Conservation (phyloP, 2,329 filamentous ascomycete species). For the Tolypocladium inflatum region DNA sequence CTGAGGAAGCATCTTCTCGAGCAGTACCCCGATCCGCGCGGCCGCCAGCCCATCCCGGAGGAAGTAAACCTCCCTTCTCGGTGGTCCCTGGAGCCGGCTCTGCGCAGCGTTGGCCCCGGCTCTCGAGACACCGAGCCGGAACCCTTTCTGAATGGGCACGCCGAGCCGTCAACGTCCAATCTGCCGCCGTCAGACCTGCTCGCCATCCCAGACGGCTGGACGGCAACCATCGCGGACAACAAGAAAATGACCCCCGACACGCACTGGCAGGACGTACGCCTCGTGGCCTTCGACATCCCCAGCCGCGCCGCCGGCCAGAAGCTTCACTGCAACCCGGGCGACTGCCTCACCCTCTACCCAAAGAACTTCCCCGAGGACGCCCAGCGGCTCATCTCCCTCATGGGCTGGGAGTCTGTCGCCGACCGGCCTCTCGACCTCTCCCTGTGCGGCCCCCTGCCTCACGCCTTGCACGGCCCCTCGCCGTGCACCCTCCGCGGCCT, state of each 20-base stretch:
- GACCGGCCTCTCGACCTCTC: constrained; percentile 55
- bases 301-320: constrained; percentile 8
- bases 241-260: constrained; percentile 59
- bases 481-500: constrained; percentile 61
- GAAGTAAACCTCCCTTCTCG: constrained; percentile 68
- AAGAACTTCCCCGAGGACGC: constrained; percentile 81
- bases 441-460: constrained; percentile 19
- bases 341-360: constrained; percentile 73
- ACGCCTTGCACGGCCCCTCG: constrained; percentile 25
- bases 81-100: constrained; percentile 31
- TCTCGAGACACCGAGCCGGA: not conserved
- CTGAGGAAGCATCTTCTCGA: constrained; percentile 59
- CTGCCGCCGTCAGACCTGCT: constrained; percentile 28
- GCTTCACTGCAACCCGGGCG: constrained; percentile 54
- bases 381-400: constrained; percentile 64
- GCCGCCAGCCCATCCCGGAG: constrained; percentile 60
- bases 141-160: constrained; percentile 4
- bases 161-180: constrained; percentile 6
- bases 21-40: constrained; percentile 59
- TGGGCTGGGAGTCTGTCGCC: constrained; percentile 68
- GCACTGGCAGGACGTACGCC: constrained; percentile 93
- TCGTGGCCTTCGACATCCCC: constrained; percentile 52
- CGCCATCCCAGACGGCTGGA: constrained; percentile 46
- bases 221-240: constrained; percentile 55
- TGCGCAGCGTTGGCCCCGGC: constrained; percentile 2